Evolutionary conservation across 2,329 filamentous ascomycete species (phyloP).

Genomic region (Madurella mycetomatis): DNA sequence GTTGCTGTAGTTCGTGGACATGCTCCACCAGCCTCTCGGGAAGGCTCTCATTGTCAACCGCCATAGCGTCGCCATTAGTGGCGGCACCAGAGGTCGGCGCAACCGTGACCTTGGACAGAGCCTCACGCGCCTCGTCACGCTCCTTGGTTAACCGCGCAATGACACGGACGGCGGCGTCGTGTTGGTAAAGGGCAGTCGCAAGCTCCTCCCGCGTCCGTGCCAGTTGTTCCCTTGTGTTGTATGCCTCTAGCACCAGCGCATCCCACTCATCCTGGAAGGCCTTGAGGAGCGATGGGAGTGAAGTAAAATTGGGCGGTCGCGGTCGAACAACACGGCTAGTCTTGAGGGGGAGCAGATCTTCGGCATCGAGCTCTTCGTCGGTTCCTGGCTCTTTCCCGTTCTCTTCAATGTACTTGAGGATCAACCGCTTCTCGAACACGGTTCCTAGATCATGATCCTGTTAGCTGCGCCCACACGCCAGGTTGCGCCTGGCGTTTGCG

Average conservation of each 20-base stretch:
- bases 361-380: conserved; percentile 73
- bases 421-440: conserved; percentile 90
- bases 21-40: conserved; percentile 66
- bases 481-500: conserved; percentile 6
- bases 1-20: conserved; percentile 75
- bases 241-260: conserved; percentile 83
- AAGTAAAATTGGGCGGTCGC: conserved; percentile 87
- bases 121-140: conserved; percentile 85
- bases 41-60: conserved; percentile 76
- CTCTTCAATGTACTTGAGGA: conserved; percentile 91
- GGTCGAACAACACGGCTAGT: conserved; percentile 79
- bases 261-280: conserved; percentile 99
- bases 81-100: conserved; percentile 50
- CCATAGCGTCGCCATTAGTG: conserved; percentile 78
- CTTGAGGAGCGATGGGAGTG: conserved; percentile 87
- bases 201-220: conserved; percentile 89
- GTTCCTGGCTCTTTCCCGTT: conserved; percentile 89
- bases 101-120: conserved; percentile 79
- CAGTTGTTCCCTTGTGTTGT: conserved; percentile 84
- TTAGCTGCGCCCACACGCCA: conserved; percentile 1
- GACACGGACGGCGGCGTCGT: conserved; percentile 93
- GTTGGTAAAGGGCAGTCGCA: conserved; percentile 89
- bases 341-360: conserved; percentile 87
- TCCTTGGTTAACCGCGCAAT: conserved; percentile 89
- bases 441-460: conserved; percentile 51